These are phyloP conservation scores for Entomortierella parvispora DNA, from an alignment of 192 early-diverging fungal genomes.

Conservation along the genomic window DNA sequence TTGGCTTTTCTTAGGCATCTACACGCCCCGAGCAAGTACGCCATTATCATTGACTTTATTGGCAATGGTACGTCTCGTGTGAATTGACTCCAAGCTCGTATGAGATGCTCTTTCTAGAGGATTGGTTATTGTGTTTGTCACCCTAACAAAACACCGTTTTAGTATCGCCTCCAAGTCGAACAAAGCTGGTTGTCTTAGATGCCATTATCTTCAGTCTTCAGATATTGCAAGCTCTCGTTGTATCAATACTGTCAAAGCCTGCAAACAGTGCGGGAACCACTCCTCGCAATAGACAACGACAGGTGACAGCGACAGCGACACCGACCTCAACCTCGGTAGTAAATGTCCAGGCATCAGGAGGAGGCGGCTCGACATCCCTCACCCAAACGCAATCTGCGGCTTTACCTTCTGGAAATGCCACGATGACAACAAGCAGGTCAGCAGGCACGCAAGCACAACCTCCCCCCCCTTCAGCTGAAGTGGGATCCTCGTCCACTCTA, in stretches of 20 bases:
- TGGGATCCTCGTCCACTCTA: not conserved
- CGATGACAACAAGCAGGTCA: not conserved
- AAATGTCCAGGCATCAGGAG: too few relatives aligned
- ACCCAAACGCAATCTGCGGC: too few relatives aligned
- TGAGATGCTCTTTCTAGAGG: too few relatives aligned
- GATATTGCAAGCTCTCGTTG: constrained; percentile 25
- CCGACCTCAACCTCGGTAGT: not conserved
- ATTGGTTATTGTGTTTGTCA: too few relatives aligned
- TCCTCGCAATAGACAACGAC: not conserved
- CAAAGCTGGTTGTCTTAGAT: constrained; percentile 31
- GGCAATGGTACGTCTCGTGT: constrained; percentile 24
- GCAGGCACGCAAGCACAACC: not conserved
- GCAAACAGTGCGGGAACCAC: not conserved
- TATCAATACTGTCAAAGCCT: constrained; percentile 21
- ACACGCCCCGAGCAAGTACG: constrained; percentile 21
- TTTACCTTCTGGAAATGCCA: not conserved
- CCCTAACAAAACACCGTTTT: not conserved
- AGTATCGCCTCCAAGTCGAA: constrained; percentile 40
- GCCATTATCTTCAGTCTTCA: constrained; percentile 13
- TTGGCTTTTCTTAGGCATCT: constrained; percentile 28
- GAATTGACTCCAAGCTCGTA: not conserved
- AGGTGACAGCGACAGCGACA: not conserved
- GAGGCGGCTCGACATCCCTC: too few relatives aligned
- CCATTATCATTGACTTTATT: constrained; percentile 43
- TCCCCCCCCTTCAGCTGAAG: not conserved